These are phyloP conservation scores for Raphanus raphanistrum DNA, from an alignment of 345 rosid species.

Conservation along the genomic window DNA sequence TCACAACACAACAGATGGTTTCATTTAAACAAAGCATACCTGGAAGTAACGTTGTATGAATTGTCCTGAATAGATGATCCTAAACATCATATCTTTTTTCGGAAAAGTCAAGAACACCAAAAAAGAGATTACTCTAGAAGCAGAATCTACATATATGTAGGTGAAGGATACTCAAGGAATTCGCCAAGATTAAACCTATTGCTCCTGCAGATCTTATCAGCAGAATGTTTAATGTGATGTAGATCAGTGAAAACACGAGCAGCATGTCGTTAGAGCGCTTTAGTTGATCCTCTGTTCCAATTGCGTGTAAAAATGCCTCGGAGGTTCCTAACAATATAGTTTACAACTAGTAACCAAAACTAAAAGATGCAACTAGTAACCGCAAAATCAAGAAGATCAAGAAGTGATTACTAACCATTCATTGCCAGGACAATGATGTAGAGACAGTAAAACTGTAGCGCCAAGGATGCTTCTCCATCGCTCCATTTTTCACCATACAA, in stretches of 20 bases:
- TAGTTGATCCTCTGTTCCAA: constrained; percentile 77
- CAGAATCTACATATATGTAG: neutral
- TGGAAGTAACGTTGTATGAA: constrained; percentile 74
- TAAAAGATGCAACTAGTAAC: neutral
- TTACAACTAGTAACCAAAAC: neutral
- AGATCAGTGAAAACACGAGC: constrained; percentile 71
- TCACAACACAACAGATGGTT: constrained; percentile 16
- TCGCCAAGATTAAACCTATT: constrained; percentile 85
- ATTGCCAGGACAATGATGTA: constrained; percentile 78
- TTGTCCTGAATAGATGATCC: constrained; percentile 70
- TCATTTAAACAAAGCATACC: constrained; percentile 43
- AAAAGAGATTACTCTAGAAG: neutral
- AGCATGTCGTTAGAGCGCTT: constrained; percentile 73
- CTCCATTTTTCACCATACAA: constrained; percentile 94
- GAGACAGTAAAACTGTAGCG: constrained; percentile 78
- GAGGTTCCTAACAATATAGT: constrained; percentile 70
- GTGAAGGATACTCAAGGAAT: constrained; percentile 78
- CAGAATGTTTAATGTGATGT: constrained; percentile 58
- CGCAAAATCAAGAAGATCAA: neutral
- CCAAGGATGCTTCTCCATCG: constrained; percentile 87
- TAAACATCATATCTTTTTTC: constrained; percentile 59
- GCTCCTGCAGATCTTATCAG: constrained; percentile 78
- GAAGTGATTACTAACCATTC: constrained; percentile 59
- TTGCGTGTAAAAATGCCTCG: constrained; percentile 92
- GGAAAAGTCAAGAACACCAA: constrained; percentile 49